Evolutionary conservation across 805 yeast genomes (phyloP).

Genomic region (Cyberlindnera sargentensis): DNA sequence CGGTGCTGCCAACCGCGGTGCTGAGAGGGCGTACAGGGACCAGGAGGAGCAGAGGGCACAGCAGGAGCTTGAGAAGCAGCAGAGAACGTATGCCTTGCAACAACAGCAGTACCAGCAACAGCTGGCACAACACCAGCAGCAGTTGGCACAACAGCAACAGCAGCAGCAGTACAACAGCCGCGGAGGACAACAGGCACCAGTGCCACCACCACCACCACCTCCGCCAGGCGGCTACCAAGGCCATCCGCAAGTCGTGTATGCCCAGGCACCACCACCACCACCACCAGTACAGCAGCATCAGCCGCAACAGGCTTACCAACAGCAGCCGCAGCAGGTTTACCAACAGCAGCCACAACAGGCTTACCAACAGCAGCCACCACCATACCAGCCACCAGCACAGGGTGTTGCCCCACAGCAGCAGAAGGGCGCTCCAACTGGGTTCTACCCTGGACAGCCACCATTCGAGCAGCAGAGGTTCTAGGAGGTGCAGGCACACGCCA

Average conservation of each 20-base stretch:
- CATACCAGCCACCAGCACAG: no score
- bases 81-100: constrained; percentile 35
- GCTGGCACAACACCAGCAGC: neutral
- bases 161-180: constrained; percentile 2
- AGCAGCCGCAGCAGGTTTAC: no score
- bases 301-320: no score
- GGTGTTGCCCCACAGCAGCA: no score
- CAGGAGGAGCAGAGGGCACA: no score
- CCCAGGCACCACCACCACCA: no score
- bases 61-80: neutral
- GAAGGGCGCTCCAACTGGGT: no score
- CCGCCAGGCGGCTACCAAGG: constrained; percentile 5
- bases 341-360: neutral
- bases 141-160: constrained; percentile 32
- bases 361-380: neutral
- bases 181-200: constrained; percentile 3
- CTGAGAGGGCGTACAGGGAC: no score
- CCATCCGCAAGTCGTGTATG: neutral
- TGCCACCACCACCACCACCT: constrained; percentile 6
- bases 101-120: constrained; percentile 42
- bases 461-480: no score
- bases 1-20: no score
- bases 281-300: no score
- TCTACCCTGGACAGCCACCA: no score
- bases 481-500: neutral